Conservation (phyloP, 495 filamentous ascomycete genomes). For the Haplographium delicatum region DNA sequence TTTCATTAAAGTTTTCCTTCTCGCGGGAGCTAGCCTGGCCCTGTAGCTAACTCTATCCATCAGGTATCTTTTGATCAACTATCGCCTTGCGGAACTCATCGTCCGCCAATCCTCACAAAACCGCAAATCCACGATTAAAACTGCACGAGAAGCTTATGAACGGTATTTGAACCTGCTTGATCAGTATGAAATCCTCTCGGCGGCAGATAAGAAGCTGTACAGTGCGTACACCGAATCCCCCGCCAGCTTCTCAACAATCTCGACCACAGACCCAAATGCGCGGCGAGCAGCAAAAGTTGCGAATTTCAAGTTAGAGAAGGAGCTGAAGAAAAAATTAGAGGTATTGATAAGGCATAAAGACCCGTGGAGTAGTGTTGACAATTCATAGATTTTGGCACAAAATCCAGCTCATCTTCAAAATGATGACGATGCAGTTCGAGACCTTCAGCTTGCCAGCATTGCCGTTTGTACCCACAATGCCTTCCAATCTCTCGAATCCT, state of each 20-base stretch:
- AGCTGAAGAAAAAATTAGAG: constrained; percentile 77
- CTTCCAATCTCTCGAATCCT: constrained; percentile 78
- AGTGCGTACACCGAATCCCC: constrained; percentile 63
- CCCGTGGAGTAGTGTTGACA: background rate
- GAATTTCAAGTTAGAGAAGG: constrained; percentile 80
- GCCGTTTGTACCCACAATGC: constrained; percentile 68
- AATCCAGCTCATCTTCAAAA: constrained; percentile 54
- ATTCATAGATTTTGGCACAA: constrained; percentile 51
- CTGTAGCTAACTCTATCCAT: constrained; percentile 33
- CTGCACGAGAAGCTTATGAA: constrained; percentile 65
- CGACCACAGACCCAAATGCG: constrained; percentile 62
- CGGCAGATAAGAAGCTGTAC: constrained; percentile 64
- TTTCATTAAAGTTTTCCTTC: constrained; percentile 30
- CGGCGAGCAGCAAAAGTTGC: constrained; percentile 79
- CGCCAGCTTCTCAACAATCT: constrained; percentile 61
- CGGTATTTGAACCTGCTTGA: constrained; percentile 70
- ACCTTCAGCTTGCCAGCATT: constrained; percentile 71
- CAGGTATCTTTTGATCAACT: constrained; percentile 66
- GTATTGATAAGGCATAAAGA: constrained; percentile 29
- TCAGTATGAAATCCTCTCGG: constrained; percentile 66
- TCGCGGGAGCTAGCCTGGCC: too few species aligned
- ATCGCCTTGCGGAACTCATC: constrained; percentile 62
- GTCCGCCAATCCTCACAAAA: constrained; percentile 47
- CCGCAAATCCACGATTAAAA: constrained; percentile 58
- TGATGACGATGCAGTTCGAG: constrained; percentile 75